Base-by-base conservation (phyloP, 768 basidiomycete species). In the Gelatoporia subvermispora region DNA sequence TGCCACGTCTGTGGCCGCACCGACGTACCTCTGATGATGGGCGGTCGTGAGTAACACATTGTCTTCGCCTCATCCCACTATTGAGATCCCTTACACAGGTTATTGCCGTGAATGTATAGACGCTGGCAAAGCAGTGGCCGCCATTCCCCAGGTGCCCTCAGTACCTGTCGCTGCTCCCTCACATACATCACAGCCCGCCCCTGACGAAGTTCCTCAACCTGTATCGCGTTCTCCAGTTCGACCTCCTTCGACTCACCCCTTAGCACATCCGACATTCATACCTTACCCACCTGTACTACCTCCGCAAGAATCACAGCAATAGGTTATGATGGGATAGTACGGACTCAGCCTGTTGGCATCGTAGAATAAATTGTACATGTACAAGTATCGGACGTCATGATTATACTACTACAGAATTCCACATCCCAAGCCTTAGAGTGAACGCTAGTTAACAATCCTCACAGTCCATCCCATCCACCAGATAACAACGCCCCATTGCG, bases 401-500 rank as follows among this genome's bases (percentile, higher is more conserved):
- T 17, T 20, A 38, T 38, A 16, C 37, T 16, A n/a, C 15, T 38
- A 20, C 20, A 38, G 7, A 42, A 34, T 15, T 15, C 39, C 20
- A 47, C 4, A 22, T 37, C 18, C 28, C n/a, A 25, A 38, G 25
- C 41, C 17, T n/a, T 13, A 39, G 18, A 44, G 40, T 25, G 24
- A 15, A n/a, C 44, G 41, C 65, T 58, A 76, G 38, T 68, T 63
- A 50, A 70, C 65, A 51, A 88, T 54, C 36, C 76, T 76, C 37
- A 86, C 60, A 22, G 70, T 71, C 87, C 88, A 90, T 21, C 84
- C 85, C 47, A 77, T 59, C 88, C 88, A 90, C 87, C 88, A 90
- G 8, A 72, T 58, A 36, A 82, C 66, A 18, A 85, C 76, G 3
- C 74, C 79, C 35, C 81, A 37, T 60, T 88, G 75, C 49, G 80